Evolutionary conservation across 805 yeast genomes (phyloP), one percentile per base, ranked within the genome.

Genomic region (Hemisphaericaspora nanyangensis): DNA sequence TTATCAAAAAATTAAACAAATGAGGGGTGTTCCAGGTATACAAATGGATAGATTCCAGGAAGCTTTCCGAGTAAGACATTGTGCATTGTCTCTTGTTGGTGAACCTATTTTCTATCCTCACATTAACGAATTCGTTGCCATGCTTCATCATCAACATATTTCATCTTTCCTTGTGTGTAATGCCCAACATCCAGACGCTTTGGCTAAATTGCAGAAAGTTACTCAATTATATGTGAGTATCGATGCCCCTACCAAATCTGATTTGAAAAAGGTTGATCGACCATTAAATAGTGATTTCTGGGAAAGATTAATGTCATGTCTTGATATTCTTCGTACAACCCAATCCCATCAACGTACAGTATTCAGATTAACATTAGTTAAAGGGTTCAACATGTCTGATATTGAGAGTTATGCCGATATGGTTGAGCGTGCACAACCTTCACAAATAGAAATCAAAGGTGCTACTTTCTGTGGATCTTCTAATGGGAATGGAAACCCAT

Each of bases 391-490:
- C 52, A 85, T 87, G 82, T 77, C 72, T 37, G 95, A 86, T 45
- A 75, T 82, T 20, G 72, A 72, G 17, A 85, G 91, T 7, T 89
- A 89, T 56, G 96, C 95, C 0, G 95, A 87, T 55, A 71, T 90
- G 71, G 93, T 90, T 15, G 83, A 74, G 43, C 73, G 80, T 40
- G 96, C 89, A 2, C 64, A 68, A 43, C 97, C 97, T 2, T 82
- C 95, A 31, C 85, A 89, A 51, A 84, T 89, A 43, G 97, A 89
- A 61, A 83, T 89, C 44, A 89, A 89, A 62, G 97, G 97, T 39
- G 96, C 95, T 10, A 89, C 97, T 0, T 89, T 86, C 65, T 88
- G 96, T 68, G 97, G 97, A 0, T 83, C 95, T 0, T 84, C 95
- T 10, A 66, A 65, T 40, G 87, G 82, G 33, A 85, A 86, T 57